Conservation (phyloP, 306 rosid species). For the Echinosophora koreensis region DNA sequence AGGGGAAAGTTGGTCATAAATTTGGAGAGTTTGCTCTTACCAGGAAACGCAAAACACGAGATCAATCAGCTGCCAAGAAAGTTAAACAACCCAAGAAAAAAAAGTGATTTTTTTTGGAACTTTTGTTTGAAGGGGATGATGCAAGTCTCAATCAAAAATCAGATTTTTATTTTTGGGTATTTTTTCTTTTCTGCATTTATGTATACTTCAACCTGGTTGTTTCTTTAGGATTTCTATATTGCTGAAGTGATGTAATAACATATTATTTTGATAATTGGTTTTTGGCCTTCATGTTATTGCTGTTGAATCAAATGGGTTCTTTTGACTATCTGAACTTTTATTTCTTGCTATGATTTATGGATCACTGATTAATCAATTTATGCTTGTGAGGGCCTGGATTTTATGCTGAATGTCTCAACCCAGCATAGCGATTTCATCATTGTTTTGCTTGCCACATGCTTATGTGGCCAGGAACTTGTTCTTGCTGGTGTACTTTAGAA, state of each 20-base stretch:
- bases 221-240: slow-evolving; percentile 31
- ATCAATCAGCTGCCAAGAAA: slow-evolving; percentile 47
- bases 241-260: neutral
- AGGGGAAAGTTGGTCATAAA: slow-evolving; percentile 57
- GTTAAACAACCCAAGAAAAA: slow-evolving; percentile 53
- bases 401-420: slow-evolving; percentile 24
- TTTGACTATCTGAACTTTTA: neutral
- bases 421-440: neutral
- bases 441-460: neutral
- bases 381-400: slow-evolving; percentile 16
- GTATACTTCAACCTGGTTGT: slow-evolving; percentile 25
- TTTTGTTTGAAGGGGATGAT: neutral
- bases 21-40: slow-evolving; percentile 58
- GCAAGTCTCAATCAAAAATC: neutral
- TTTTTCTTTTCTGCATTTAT: slow-evolving; percentile 7
- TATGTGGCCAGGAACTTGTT: neutral
- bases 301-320: slow-evolving; percentile 16
- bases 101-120: slow-evolving; percentile 37
- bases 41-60: slow-evolving; percentile 53
- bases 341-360: slow-evolving; percentile 6
- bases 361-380: slow-evolving; percentile 14
- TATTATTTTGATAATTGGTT: neutral
- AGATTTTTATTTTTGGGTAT: neutral
- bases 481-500: neutral
- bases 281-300: neutral